These are phyloP conservation scores for Carnegiea gigantea DNA, from an alignment of 179 eudicot species.

Conservation along the genomic window DNA sequence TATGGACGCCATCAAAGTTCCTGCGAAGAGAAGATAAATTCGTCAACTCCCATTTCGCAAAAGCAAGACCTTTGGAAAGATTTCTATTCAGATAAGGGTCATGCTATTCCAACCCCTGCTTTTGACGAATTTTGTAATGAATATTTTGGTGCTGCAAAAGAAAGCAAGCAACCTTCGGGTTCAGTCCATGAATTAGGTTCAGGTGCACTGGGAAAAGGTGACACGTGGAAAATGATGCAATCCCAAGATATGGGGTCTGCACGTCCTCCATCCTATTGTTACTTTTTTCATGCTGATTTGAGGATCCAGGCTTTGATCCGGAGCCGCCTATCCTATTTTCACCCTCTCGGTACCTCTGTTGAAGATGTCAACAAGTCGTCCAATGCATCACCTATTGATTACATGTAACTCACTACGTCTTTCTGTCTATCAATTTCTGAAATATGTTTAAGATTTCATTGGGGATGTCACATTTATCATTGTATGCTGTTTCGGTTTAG, in stretches of 20 bases:
- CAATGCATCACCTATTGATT: slow-evolving; percentile 63
- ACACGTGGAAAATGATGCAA: slow-evolving; percentile 24
- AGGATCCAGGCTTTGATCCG: slow-evolving; percentile 71
- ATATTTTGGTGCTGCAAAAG: slow-evolving; percentile 48
- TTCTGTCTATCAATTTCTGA: background rate
- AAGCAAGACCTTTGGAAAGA: slow-evolving; percentile 65
- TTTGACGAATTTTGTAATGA: slow-evolving; percentile 75
- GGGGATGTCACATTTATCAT: slow-evolving; percentile 7
- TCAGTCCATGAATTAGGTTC: slow-evolving; percentile 20
- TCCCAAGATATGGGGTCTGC: slow-evolving; percentile 27
- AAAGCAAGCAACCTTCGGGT: slow-evolving; percentile 31
- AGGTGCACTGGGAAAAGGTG: slow-evolving; percentile 19
- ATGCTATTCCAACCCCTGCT: slow-evolving; percentile 70
- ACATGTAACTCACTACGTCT: slow-evolving; percentile 49
- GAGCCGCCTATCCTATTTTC: slow-evolving; percentile 69
- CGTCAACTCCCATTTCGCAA: slow-evolving; percentile 30
- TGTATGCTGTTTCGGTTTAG: slow-evolving; percentile 32
- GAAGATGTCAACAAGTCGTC: slow-evolving; percentile 36
- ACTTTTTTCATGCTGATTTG: slow-evolving; percentile 69
- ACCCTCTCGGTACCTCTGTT: slow-evolving; percentile 50
- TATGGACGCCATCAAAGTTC: slow-evolving; percentile 21
- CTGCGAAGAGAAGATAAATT: slow-evolving; percentile 26
- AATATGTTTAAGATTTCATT: background rate
- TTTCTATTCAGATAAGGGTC: slow-evolving; percentile 43
- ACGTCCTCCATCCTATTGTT: slow-evolving; percentile 64